Conservation (phyloP, 106 monocot species). For the Ottelia alismoides region DNA sequence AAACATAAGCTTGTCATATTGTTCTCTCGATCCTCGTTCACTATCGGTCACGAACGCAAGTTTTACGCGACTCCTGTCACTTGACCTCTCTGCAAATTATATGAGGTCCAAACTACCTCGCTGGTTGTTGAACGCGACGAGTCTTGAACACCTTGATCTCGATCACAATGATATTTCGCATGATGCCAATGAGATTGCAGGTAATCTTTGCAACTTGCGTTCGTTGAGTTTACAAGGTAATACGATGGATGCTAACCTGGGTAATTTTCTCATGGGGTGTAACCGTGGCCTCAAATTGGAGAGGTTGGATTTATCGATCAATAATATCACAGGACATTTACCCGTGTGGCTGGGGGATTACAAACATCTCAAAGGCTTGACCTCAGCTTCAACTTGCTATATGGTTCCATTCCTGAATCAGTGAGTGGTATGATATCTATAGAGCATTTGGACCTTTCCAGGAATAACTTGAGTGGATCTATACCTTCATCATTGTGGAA, state of each 20-base stretch:
- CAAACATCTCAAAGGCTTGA: no score
- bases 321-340: no score
- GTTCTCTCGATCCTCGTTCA: background rate
- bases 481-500: background rate
- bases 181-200: no score
- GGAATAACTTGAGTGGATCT: background rate
- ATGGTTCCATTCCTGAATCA: background rate
- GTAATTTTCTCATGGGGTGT: no score
- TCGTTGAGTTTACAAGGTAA: no score
- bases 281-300: no score
- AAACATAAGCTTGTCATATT: conserved; percentile 1
- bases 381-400: background rate
- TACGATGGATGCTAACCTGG: no score
- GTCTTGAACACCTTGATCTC: conserved; percentile 1
- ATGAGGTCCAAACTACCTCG: conserved; percentile 5
- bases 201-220: no score
- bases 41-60: background rate
- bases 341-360: no score
- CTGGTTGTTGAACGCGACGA: conserved; percentile 10
- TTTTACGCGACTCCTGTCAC: conserved; percentile 5
- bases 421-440: background rate
- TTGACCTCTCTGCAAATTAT: conserved; percentile 5
- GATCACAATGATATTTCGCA: no score
- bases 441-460: background rate
- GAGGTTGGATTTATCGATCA: no score